These are phyloP conservation scores for Cercospora janseana DNA, from an alignment of 2,329 filamentous ascomycete species.

Conservation along the genomic window DNA sequence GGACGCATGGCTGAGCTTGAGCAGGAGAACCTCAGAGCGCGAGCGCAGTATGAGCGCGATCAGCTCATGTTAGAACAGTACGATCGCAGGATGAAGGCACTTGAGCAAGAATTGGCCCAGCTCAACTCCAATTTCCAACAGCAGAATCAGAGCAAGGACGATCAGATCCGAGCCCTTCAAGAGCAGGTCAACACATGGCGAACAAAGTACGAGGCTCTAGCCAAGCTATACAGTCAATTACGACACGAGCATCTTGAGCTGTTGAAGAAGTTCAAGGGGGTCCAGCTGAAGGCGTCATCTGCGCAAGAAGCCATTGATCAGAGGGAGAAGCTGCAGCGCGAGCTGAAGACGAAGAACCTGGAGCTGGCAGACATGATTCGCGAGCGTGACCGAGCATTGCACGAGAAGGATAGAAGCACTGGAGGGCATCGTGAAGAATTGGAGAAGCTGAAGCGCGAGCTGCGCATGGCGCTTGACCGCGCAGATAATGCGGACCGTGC, in stretches of 20 bases:
- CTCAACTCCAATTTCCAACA: conserved; percentile 80
- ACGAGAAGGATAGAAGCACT: conserved; percentile 84
- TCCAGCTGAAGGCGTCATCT: conserved; percentile 93
- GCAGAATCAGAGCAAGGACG: conserved; percentile 85
- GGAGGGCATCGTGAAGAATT: conserved; percentile 89
- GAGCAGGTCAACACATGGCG: conserved; percentile 98
- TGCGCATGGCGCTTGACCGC: conserved; percentile 85
- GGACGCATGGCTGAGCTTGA: conserved; percentile 94
- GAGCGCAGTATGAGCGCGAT: conserved; percentile 94
- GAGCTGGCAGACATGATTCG: conserved; percentile 98
- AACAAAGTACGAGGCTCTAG: conserved; percentile 92
- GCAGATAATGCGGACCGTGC: conserved; percentile 88
- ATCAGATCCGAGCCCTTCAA: conserved; percentile 87
- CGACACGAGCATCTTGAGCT: conserved; percentile 93
- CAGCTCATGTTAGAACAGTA: conserved; percentile 97
- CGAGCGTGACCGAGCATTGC: conserved; percentile 86
- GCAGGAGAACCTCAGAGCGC: conserved; percentile 88
- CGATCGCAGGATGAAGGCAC: conserved; percentile 83
- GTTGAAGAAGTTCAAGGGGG: conserved; percentile 90
- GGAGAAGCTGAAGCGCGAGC: conserved; percentile 90
- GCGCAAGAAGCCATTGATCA: conserved; percentile 95
- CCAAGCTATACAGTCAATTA: conserved; percentile 95
- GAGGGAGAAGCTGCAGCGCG: conserved; percentile 90
- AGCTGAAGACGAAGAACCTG: conserved; percentile 99
- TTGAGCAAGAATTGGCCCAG: conserved; percentile 82